These are phyloP conservation scores for Phalaenopsis equestris DNA, from an alignment of 106 monocot genomes.

Conservation along the genomic window DNA sequence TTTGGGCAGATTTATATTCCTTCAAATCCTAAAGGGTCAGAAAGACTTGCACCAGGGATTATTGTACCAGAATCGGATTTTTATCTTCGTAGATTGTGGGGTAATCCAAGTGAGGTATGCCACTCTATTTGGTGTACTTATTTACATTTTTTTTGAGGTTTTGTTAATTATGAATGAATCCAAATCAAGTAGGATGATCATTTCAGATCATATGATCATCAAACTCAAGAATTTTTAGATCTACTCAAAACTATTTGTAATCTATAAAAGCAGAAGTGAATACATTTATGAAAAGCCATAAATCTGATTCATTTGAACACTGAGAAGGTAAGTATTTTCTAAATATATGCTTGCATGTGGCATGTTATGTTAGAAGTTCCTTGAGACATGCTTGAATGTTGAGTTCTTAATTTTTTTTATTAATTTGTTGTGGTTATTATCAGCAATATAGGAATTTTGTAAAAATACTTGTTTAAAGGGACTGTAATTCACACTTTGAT, in stretches of 20 bases:
- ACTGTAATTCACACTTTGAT: not conserved
- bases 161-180: not conserved
- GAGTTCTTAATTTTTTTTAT: not conserved
- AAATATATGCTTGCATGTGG: not conserved
- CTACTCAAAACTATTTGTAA: not conserved
- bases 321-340: not conserved
- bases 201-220: not conserved
- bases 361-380: not conserved
- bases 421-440: not conserved
- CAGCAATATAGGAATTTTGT: not conserved
- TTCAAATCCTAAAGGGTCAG: constrained; percentile 50
- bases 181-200: not conserved
- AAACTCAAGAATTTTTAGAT: not conserved
- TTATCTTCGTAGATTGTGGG: constrained; percentile 48
- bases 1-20: constrained; percentile 44
- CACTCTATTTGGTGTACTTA: not conserved
- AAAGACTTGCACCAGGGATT: constrained; percentile 44
- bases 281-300: not conserved
- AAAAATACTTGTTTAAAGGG: not conserved
- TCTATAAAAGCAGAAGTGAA: not conserved
- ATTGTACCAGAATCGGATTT: constrained; percentile 43
- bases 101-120: constrained; percentile 45
- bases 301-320: not conserved
- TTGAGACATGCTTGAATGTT: not conserved
- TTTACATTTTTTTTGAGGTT: not conserved